Evolutionary conservation across 257 asterid species (phyloP).

Genomic region (Anisodus acutangulus): DNA sequence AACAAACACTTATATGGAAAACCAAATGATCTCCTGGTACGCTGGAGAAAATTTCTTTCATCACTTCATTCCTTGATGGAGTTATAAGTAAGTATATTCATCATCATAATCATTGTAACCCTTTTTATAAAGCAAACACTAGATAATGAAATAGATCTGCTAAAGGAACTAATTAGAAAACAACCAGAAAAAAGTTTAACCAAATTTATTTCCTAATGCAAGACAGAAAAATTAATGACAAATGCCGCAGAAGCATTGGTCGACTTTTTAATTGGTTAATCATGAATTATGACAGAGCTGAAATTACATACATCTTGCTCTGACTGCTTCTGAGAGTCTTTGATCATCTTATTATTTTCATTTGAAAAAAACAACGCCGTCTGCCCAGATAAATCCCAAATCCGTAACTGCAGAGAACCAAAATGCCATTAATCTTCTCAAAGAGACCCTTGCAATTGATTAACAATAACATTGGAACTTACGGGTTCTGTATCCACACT

Average conservation of each 20-base stretch:
- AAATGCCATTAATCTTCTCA: slow-evolving; percentile 40
- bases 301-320: slow-evolving; percentile 79
- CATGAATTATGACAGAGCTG: slow-evolving; percentile 29
- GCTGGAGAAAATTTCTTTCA: neutral
- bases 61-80: neutral
- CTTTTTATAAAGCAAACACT: slow-evolving; percentile 8
- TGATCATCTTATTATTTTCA: slow-evolving; percentile 63
- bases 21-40: slow-evolving; percentile 16
- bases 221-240: slow-evolving; percentile 25
- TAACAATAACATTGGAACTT: slow-evolving; percentile 42
- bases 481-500: slow-evolving; percentile 76
- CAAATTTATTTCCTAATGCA: slow-evolving; percentile 21
- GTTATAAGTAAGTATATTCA: neutral
- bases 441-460: slow-evolving; percentile 27
- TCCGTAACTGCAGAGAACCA: slow-evolving; percentile 62
- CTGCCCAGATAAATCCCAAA: slow-evolving; percentile 97
- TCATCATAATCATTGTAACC: neutral
- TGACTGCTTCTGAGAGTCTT: slow-evolving; percentile 68
- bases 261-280: slow-evolving; percentile 26
- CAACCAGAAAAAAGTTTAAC: neutral
- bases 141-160: slow-evolving; percentile 20
- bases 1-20: neutral
- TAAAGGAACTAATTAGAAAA: neutral
- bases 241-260: slow-evolving; percentile 25
- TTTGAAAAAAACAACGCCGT: slow-evolving; percentile 66